Percentiles rank a stretch among this genome's conserved stretches.
Conservation (phyloP, 1,284 basidiomycete species). For the Ustilago esculenta region DNA sequence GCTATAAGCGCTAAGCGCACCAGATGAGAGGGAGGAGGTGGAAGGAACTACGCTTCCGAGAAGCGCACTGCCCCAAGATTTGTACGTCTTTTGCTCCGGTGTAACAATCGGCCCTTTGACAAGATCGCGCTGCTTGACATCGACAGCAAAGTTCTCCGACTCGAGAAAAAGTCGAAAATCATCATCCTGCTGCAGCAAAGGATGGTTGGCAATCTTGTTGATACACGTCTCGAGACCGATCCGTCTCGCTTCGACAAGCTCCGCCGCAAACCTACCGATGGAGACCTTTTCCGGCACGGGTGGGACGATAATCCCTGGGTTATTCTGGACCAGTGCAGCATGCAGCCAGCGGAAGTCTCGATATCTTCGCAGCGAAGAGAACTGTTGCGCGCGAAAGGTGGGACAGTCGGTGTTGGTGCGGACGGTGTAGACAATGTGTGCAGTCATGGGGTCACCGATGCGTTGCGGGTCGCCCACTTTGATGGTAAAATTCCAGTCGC, state of each 20-base stretch:
- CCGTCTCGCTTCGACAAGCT: conserved; percentile 68
- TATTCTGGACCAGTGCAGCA: conserved; percentile 86
- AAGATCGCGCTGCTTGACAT: conserved; percentile 75
- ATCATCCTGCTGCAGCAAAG: conserved; percentile 68
- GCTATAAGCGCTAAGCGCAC: conserved; percentile 73
- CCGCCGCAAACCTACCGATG: conserved; percentile 71
- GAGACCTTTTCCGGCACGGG: conserved; percentile 95
- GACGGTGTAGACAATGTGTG: conserved; percentile 69
- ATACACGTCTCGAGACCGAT: conserved; percentile 68
- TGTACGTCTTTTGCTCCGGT: conserved; percentile 64
- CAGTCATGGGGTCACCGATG: conserved; percentile 63
- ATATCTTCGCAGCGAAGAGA: conserved; percentile 86
- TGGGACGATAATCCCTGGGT: conserved; percentile 95
- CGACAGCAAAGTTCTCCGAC: conserved; percentile 67
- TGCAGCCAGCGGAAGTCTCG: conserved; percentile 98
- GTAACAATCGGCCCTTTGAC: conserved; percentile 60
- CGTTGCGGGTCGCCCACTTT: conserved; percentile 65
- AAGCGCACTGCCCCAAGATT: conserved; percentile 45
- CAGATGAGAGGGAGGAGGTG: conserved; percentile 44
- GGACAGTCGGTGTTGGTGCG: conserved; percentile 57
- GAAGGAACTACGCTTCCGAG: conserved; percentile 44
- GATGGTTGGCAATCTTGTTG: conserved; percentile 68
- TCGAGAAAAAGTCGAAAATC: conserved; percentile 69
- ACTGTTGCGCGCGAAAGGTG: conserved; percentile 43
- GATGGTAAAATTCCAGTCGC: conserved; percentile 48